Evolutionary conservation across 306 rosid genomes (phyloP), one percentile per base, ranked within the genome.

Genomic region (Fragaria nilgerrensis): DNA sequence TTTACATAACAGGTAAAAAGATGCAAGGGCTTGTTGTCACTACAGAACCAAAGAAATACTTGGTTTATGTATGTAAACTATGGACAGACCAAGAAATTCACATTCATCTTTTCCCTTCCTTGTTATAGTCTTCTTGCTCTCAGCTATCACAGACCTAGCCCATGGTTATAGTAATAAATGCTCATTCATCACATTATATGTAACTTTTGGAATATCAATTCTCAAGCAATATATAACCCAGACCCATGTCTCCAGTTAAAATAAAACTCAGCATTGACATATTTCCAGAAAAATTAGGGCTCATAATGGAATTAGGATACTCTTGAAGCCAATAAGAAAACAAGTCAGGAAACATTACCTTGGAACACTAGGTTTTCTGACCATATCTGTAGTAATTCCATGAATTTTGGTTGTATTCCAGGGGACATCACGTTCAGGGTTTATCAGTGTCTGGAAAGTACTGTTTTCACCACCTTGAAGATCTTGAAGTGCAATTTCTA

Each of bases 381-480:
- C 97, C 99, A 86, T 90, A 53, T 59, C 62, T 50, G 75, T 81
- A 52, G 89, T 84, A 75, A 95, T 95, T 74, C 87, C 87, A 72
- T 95, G 97, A 62, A 92, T 45, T 25, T 19, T 9, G 76, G 93
- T 75, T 76, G 93, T 70, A 86, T 92, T 90, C 47, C 27, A 20
- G 59, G 77, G 47, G 75, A 95, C 63, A 65, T 9, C 0, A 70
- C 92, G 75, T 67, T 83, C 90, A 32, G 99, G 99, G 79, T 95
- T 92, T 77, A 95, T 90, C 37, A 95, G 85, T 61, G 99, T 89
- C 82, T 92, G 90, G 81, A 95, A 92, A 69, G 97, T 89, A 87
- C 99, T 95, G 58, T 90, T 86, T 48, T 84, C 83, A 78, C 99
- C 99, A 19, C 99, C 99, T 27, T 75, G 78, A 79, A 92, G 97